phyloP scores from a whole-genome alignment of 2,329 filamentous ascomycete species.

The Ceratocystis papillata region DNA sequence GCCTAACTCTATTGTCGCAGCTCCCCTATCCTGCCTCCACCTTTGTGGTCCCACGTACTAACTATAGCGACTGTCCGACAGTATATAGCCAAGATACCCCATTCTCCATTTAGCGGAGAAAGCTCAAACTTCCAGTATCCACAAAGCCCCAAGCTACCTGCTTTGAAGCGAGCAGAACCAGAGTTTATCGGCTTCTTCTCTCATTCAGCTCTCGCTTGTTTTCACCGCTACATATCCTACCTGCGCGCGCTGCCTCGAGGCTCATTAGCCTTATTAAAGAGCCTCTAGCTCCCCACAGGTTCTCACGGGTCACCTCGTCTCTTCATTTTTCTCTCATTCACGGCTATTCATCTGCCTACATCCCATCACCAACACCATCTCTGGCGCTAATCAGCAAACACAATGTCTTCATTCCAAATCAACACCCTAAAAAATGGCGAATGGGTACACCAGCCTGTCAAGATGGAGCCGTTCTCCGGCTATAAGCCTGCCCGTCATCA shows the following conservation, averaged over 20 bases:
- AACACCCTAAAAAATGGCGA: slow-evolving; percentile 44
- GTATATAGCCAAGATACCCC: background rate
- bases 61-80: background rate
- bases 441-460: slow-evolving; percentile 47
- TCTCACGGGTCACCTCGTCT: background rate
- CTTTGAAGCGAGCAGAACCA: background rate
- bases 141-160: background rate
- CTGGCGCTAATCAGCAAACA: background rate
- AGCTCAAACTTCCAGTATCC: background rate
- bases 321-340: slow-evolving; percentile 10
- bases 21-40: background rate
- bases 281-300: background rate
- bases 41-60: slow-evolving; percentile 8
- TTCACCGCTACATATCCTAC: slow-evolving; percentile 2
- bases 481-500: slow-evolving; percentile 27
- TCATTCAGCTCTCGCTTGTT: background rate
- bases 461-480: slow-evolving; percentile 34
- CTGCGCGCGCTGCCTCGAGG: background rate
- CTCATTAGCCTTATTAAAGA: background rate
- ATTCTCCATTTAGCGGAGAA: background rate
- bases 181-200: background rate
- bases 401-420: slow-evolving; percentile 36
- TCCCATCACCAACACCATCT: background rate
- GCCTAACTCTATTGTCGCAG: background rate
- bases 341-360: background rate